Evolutionary conservation across 495 filamentous ascomycete species (phyloP).

Genomic region (Trichoderma virens): DNA sequence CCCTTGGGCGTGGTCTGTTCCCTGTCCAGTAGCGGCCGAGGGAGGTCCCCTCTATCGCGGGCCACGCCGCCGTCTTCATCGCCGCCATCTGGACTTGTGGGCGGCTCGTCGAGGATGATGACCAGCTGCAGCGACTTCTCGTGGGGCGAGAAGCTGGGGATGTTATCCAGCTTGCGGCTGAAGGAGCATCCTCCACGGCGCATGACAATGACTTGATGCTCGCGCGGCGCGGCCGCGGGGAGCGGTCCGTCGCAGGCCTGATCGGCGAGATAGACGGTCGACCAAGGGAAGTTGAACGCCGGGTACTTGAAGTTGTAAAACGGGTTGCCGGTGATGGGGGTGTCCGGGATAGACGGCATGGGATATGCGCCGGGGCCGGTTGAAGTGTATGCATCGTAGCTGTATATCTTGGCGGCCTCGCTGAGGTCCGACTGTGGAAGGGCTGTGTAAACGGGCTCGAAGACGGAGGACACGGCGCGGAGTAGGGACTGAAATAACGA

Average conservation of each 20-base stretch:
- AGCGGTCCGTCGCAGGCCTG: slow-evolving; percentile 59
- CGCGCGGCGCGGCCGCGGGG: slow-evolving; percentile 48
- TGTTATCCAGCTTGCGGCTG: slow-evolving; percentile 70
- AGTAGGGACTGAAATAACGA: slow-evolving; percentile 34
- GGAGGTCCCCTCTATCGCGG: slow-evolving; percentile 26
- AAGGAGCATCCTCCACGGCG: slow-evolving; percentile 82
- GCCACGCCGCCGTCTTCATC: slow-evolving; percentile 29
- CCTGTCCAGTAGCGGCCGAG: slow-evolving; percentile 70
- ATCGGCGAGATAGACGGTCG: slow-evolving; percentile 60
- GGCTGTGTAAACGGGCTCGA: slow-evolving; percentile 17
- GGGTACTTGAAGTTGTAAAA: slow-evolving; percentile 17
- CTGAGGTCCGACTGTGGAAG: slow-evolving; percentile 18
- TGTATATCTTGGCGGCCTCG: slow-evolving; percentile 24
- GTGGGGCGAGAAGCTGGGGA: slow-evolving; percentile 65
- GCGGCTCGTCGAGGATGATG: slow-evolving; percentile 58
- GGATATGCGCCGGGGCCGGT: slow-evolving; percentile 70
- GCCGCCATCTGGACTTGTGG: slow-evolving; percentile 17
- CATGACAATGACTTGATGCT: slow-evolving; percentile 76
- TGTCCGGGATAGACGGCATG: slow-evolving; percentile 58
- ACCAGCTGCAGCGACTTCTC: slow-evolving; percentile 63
- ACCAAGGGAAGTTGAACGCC: slow-evolving; percentile 47
- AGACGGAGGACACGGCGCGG: slow-evolving; percentile 23
- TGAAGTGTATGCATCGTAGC: slow-evolving; percentile 47
- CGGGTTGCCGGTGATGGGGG: slow-evolving; percentile 37
- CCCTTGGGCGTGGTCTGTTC: slow-evolving; percentile 64